A percentile compares a stretch with the other conserved stretches of the same genome.
These are phyloP conservation scores for Calonectria hongkongensis DNA, from an alignment of 2,329 filamentous ascomycete genomes.

Conservation along the genomic window DNA sequence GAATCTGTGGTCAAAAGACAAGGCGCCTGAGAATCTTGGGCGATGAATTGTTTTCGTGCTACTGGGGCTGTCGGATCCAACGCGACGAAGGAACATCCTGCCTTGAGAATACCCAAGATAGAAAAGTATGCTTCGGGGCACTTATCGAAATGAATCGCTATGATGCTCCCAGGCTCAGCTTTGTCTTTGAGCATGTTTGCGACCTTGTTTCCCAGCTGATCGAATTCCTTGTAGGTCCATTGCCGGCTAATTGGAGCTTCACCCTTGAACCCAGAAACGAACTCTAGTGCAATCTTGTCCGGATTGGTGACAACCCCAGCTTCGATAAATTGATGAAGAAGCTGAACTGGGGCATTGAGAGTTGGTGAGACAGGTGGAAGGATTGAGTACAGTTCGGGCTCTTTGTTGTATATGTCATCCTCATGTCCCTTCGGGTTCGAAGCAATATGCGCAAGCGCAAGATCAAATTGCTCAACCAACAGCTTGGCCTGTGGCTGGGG, in stretches of 20 bases:
- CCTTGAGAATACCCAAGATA: slow-evolving; percentile 88
- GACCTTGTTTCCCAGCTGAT: slow-evolving; percentile 82
- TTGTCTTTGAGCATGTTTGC: slow-evolving; percentile 76
- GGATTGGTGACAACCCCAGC: slow-evolving; percentile 73
- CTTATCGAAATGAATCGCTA: slow-evolving; percentile 89
- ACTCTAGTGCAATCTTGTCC: slow-evolving; percentile 82
- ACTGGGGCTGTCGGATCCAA: slow-evolving; percentile 84
- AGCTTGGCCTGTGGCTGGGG: slow-evolving; percentile 80
- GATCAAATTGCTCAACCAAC: slow-evolving; percentile 83
- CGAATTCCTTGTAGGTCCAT: slow-evolving; percentile 86
- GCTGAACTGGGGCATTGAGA: slow-evolving; percentile 73
- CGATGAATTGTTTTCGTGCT: slow-evolving; percentile 85
- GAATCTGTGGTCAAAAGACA: slow-evolving; percentile 75
- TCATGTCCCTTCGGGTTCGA: slow-evolving; percentile 65
- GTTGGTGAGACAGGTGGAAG: slow-evolving; percentile 75
- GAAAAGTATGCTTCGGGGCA: slow-evolving; percentile 89
- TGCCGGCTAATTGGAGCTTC: slow-evolving; percentile 65
- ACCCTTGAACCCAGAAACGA: slow-evolving; percentile 75
- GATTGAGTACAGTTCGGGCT: slow-evolving; percentile 75
- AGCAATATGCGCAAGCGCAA: slow-evolving; percentile 76
- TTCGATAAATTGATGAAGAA: slow-evolving; percentile 89
- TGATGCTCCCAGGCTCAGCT: slow-evolving; percentile 74
- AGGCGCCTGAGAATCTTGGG: slow-evolving; percentile 81
- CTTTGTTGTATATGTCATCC: slow-evolving; percentile 59
- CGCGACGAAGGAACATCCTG: slow-evolving; percentile 87